These are phyloP conservation scores for Pseudogymnoascus sp. DNA, from an alignment of 2,329 filamentous ascomycete genomes.

Conservation along the genomic window DNA sequence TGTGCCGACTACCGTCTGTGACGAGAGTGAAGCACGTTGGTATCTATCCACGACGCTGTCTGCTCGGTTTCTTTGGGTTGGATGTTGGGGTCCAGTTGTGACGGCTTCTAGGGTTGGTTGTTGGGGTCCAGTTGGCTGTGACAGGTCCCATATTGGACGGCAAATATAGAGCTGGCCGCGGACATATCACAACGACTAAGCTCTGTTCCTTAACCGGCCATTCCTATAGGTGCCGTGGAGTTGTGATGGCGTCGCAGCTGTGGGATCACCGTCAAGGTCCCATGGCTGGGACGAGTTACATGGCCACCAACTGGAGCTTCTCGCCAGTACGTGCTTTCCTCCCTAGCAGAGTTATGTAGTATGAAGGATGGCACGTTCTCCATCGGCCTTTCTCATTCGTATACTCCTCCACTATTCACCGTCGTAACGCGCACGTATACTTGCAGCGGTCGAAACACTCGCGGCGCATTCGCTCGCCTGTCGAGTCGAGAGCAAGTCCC, in stretches of 20 bases:
- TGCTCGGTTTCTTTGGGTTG: neutral
- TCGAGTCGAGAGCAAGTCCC: neutral
- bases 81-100: neutral
- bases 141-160: neutral
- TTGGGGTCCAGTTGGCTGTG: neutral
- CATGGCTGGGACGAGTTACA: neutral
- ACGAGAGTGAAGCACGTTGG: constrained; percentile 6
- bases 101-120: neutral
- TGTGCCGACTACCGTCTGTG: neutral
- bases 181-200: neutral
- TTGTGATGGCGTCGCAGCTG: neutral
- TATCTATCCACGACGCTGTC: neutral
- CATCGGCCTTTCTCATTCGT: neutral
- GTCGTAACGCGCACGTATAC: constrained; percentile 1
- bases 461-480: constrained; percentile 2
- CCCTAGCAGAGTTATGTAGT: neutral
- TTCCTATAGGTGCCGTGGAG: neutral
- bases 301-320: neutral
- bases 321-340: neutral
- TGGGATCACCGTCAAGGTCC: neutral
- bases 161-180: neutral
- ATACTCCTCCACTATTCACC: neutral
- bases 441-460: constrained; percentile 4
- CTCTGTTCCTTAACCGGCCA: neutral
- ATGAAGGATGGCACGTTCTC: constrained; percentile 1